Conservation (phyloP, 805 yeast species). For the Wickerhamomyces chaumierensis region DNA sequence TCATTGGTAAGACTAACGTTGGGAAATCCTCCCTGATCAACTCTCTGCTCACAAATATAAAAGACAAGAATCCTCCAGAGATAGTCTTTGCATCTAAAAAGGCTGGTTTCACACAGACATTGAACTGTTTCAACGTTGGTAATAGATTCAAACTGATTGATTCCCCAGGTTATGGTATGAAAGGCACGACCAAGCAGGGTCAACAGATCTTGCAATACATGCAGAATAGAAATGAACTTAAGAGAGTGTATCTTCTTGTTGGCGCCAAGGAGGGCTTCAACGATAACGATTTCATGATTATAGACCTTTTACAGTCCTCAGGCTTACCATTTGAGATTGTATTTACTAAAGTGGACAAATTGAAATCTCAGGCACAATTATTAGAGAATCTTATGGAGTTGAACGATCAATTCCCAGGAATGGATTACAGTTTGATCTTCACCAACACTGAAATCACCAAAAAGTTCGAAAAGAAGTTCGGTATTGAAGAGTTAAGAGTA, state of each 20-base stretch:
- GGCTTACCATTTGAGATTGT: slow-evolving; percentile 68
- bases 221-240: slow-evolving; percentile 37
- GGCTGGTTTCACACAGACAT: slow-evolving; percentile 48
- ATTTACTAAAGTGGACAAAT: slow-evolving; percentile 65
- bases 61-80: slow-evolving; percentile 18
- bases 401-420: too few species aligned
- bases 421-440: slow-evolving; percentile 33
- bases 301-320: slow-evolving; percentile 34
- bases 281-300: slow-evolving; percentile 41
- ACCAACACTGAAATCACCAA: slow-evolving; percentile 35
- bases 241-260: slow-evolving; percentile 49
- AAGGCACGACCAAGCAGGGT: slow-evolving; percentile 61
- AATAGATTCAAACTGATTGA: slow-evolving; percentile 60
- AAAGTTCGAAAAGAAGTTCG: slow-evolving; percentile 29
- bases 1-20: slow-evolving; percentile 75
- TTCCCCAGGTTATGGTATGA: slow-evolving; percentile 84
- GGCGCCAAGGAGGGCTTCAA: slow-evolving; percentile 51
- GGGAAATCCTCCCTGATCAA: slow-evolving; percentile 79
- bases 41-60: slow-evolving; percentile 35
- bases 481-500: slow-evolving; percentile 40
- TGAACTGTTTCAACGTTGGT: slow-evolving; percentile 64
- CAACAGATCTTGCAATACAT: slow-evolving; percentile 54
- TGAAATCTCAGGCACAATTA: slow-evolving; percentile 27
- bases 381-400: too few species aligned
- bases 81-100: slow-evolving; percentile 43